These are phyloP conservation scores for Suillus lakei DNA, from an alignment of 768 basidiomycete species.

Conservation along the genomic window DNA sequence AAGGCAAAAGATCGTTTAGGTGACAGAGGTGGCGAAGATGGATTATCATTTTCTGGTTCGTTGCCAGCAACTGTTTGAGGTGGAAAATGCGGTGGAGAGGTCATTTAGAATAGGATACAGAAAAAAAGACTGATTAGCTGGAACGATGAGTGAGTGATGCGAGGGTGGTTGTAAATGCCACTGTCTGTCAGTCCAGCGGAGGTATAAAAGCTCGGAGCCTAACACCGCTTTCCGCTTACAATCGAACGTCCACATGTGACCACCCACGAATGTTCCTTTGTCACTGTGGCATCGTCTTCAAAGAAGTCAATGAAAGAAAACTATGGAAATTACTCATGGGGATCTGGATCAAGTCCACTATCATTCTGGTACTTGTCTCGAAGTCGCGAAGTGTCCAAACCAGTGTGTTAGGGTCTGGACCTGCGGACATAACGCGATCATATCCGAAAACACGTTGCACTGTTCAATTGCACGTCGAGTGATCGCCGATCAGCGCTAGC, in stretches of 20 bases:
- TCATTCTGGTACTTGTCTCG: too few species aligned
- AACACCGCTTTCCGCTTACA: neutral
- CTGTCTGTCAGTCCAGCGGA: neutral
- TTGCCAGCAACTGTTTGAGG: neutral
- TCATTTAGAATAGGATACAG: neutral
- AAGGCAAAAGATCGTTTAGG: constrained; percentile 28
- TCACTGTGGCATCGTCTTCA: neutral
- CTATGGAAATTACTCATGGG: too few species aligned
- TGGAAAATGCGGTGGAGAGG: neutral
- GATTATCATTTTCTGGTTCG: constrained; percentile 17
- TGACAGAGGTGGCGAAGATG: constrained; percentile 16
- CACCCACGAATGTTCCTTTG: neutral
- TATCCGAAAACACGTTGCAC: neutral
- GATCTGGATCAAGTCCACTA: too few species aligned
- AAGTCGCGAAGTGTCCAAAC: too few species aligned
- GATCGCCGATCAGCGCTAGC: neutral
- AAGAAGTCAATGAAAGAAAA: too few species aligned
- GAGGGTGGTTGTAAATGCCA: neutral
- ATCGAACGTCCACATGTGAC: neutral
- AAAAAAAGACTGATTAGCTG: neutral
- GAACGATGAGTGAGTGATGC: neutral
- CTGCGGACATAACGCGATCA: neutral
- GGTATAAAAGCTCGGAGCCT: neutral
- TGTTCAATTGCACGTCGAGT: neutral
- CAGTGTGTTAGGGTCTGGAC: neutral